Evolutionary conservation across 2,329 filamentous ascomycete genomes (phyloP).

Genomic region (Diaporthe citri): DNA sequence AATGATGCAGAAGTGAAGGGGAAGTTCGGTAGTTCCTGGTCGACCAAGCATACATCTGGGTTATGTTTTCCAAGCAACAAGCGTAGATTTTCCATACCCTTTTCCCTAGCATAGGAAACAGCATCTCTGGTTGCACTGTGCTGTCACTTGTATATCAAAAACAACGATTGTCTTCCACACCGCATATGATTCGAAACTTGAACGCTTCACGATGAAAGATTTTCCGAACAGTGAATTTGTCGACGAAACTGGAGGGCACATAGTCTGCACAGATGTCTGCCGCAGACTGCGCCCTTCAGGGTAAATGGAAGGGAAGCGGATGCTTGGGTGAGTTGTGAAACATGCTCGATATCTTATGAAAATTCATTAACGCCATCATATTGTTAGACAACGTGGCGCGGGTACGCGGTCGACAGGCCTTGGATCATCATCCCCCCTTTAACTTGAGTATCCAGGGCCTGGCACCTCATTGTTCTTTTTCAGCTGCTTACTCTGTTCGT

Average conservation of each 20-base stretch:
- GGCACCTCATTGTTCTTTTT: too few species aligned
- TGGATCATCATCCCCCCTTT: too few species aligned
- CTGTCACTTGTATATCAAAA: conserved; percentile 24
- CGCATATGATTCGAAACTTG: not conserved
- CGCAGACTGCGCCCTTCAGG: not conserved
- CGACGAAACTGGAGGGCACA: not conserved
- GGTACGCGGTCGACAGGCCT: too few species aligned
- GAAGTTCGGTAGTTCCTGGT: not conserved
- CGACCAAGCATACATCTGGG: not conserved
- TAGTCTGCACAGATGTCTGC: not conserved
- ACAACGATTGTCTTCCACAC: not conserved
- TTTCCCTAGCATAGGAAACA: conserved; percentile 5
- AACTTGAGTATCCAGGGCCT: too few species aligned
- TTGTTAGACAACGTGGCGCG: too few species aligned
- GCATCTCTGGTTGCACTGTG: conserved; percentile 2
- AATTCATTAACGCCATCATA: too few species aligned
- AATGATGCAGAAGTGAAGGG: not conserved
- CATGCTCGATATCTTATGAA: too few species aligned
- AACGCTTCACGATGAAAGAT: not conserved
- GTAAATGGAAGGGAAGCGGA: not conserved
- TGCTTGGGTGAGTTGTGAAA: too few species aligned
- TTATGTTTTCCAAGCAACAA: conserved; percentile 8
- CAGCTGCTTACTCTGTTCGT: too few species aligned
- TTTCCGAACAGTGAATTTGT: not conserved
- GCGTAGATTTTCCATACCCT: conserved; percentile 21